These are phyloP conservation scores for Escallonia rubra DNA, from an alignment of 129 eudicot species.

Conservation along the genomic window DNA sequence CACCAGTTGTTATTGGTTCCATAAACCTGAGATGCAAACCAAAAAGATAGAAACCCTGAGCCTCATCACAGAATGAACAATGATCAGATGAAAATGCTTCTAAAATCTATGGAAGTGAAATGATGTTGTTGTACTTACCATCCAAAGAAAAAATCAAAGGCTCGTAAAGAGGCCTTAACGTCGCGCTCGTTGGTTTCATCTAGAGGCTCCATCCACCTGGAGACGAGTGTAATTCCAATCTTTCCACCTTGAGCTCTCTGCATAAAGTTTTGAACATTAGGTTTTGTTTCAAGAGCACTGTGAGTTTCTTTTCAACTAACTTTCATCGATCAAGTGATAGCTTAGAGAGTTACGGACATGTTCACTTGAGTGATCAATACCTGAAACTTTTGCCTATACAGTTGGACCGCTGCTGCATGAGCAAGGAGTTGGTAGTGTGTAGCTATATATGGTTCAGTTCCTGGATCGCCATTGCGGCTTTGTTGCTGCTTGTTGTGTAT, in stretches of 20 bases:
- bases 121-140: constrained; percentile 13
- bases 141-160: constrained; percentile 30
- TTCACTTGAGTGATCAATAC: background rate
- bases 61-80: background rate
- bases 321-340: background rate
- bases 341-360: background rate
- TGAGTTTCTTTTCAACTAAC: background rate
- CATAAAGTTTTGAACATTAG: background rate
- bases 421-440: constrained; percentile 24
- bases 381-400: constrained; percentile 21
- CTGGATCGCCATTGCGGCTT: constrained; percentile 16
- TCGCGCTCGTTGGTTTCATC: constrained; percentile 1
- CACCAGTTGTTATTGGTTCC: constrained; percentile 30
- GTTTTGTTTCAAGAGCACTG: background rate
- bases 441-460: constrained; percentile 28
- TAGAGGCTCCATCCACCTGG: background rate
- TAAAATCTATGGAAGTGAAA: no score
- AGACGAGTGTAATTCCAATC: constrained; percentile 20
- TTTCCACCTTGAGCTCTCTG: constrained; percentile 28
- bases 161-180: constrained; percentile 16
- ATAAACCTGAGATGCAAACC: constrained; percentile 20
- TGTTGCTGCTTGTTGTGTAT: background rate
- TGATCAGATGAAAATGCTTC: background rate
- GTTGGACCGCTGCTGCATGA: constrained; percentile 24
- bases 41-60: background rate